A percentile compares a stretch with the other conserved stretches of the same genome.
Conservation (phyloP, 2,329 filamentous ascomycete species). For the Monilinia fructicola region DNA sequence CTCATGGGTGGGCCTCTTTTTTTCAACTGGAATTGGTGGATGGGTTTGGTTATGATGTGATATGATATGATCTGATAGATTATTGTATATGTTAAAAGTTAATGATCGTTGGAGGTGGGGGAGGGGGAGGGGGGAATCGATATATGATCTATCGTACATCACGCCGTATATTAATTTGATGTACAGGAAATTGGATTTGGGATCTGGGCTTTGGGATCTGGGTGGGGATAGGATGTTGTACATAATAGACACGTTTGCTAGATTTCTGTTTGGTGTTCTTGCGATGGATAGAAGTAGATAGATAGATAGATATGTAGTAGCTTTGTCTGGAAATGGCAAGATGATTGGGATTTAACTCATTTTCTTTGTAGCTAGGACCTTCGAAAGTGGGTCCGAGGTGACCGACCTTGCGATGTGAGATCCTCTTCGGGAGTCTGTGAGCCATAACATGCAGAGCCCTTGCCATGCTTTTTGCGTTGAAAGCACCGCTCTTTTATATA, state of each 20-base stretch:
- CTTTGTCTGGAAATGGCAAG: no score
- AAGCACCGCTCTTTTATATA: no score
- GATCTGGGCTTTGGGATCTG: not conserved
- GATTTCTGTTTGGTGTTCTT: no score
- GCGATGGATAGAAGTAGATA: no score
- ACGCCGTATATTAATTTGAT: not conserved
- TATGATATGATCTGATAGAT: not conserved
- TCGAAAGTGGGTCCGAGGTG: no score
- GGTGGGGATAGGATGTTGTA: not conserved
- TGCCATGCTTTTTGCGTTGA: no score
- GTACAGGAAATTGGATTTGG: not conserved
- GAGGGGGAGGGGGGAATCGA: not conserved
- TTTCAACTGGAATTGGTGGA: not conserved
- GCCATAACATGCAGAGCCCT: no score
- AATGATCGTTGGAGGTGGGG: not conserved
- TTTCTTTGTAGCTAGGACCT: no score
- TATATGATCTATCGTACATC: not conserved
- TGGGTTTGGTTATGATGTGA: not conserved
- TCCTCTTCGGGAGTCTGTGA: no score
- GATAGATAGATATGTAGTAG: no score
- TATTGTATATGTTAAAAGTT: slow-evolving; percentile 14
- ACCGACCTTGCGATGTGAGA: no score
- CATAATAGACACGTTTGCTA: not conserved
- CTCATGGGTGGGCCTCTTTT: not conserved
- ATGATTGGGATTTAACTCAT: no score